Base-by-base conservation (phyloP, 1,284 basidiomycete genomes). In the Tilletia caries region DNA sequence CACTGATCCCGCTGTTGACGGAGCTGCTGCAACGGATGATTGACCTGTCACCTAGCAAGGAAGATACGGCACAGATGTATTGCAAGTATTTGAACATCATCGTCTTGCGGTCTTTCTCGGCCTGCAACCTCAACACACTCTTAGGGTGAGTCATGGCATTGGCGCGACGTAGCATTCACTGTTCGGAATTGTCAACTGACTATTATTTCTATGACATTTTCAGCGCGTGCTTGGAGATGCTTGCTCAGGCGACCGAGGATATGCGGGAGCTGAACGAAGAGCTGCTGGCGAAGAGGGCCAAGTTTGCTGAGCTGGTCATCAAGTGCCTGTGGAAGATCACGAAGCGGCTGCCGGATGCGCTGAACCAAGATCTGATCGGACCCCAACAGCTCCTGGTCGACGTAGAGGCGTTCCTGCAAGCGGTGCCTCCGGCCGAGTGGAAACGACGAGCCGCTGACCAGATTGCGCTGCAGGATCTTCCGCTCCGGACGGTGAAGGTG, bases 321-420 rank as follows among this genome's bases (percentile, higher is more conserved):
- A 98, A 98, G 86, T 99, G 96, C 84, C 89, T 98, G 41, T 98
- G 96, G 96, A 98, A 98, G 85, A 86, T 98, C 67, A 94, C 94
- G 10, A 89, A 95, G 75, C 93, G 92, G 75, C 92, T 98, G 62
- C 93, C 94, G 18, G 91, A 93, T 76, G 93, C 95, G 82, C 86
- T 99, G 60, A 88, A 89, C 73, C 91, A 93, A 68, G 86, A 89
- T 5, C 87, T 89, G 33, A 86, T 99, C 58, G 91, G 93, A 81
- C 91, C 94, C 23, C 90, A 92, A 20, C 91, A 93, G 75, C 85
- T 99, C 25, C 91, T 98, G 80, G 90, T 90, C n/a, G 91, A 95
- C 10, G 90, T 98, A 70, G 96, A 99, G 83, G 89, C 92, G 73
- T 98, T 98, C 85, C 83, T 98, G 65, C 91, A 94, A 81, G 91